Evolutionary conservation across 148 eudicot species (phyloP).

Genomic region (Mesembryanthemum crystallinum): DNA sequence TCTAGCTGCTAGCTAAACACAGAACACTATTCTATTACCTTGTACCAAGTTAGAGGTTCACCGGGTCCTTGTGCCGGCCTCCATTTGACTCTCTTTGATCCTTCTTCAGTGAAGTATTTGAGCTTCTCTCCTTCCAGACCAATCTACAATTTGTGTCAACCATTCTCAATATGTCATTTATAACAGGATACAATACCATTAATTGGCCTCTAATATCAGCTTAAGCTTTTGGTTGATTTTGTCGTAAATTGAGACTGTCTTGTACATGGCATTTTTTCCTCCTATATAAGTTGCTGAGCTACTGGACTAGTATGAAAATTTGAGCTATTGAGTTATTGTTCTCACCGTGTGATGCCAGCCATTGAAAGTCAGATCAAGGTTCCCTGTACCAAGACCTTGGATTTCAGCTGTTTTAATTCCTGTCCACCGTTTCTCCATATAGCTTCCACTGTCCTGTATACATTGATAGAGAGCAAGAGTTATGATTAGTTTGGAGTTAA

Average conservation of each 20-base stretch:
- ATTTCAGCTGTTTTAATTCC: conserved; percentile 50
- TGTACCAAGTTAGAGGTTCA: conserved; percentile 70
- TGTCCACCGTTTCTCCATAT: conserved; percentile 73
- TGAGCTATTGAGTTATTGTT: not conserved
- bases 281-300: not conserved
- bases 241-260: too few species aligned
- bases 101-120: conserved; percentile 58
- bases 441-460: conserved; percentile 78
- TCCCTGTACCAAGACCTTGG: conserved; percentile 72
- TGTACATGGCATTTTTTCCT: too few species aligned
- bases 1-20: too few species aligned
- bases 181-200: too few species aligned
- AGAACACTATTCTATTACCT: conserved; percentile 46
- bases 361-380: conserved; percentile 62
- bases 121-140: conserved; percentile 61
- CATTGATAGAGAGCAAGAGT: not conserved
- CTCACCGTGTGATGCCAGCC: conserved; percentile 70
- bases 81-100: conserved; percentile 56
- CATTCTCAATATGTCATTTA: not conserved
- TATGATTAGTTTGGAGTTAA: conserved; percentile 1
- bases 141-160: conserved; percentile 31
- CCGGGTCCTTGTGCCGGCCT: conserved; percentile 35
- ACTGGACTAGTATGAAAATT: not conserved
- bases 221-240: too few species aligned
- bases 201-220: too few species aligned